Base-by-base conservation (phyloP, 2,329 filamentous ascomycete species). In the Pyricularia grisea region DNA sequence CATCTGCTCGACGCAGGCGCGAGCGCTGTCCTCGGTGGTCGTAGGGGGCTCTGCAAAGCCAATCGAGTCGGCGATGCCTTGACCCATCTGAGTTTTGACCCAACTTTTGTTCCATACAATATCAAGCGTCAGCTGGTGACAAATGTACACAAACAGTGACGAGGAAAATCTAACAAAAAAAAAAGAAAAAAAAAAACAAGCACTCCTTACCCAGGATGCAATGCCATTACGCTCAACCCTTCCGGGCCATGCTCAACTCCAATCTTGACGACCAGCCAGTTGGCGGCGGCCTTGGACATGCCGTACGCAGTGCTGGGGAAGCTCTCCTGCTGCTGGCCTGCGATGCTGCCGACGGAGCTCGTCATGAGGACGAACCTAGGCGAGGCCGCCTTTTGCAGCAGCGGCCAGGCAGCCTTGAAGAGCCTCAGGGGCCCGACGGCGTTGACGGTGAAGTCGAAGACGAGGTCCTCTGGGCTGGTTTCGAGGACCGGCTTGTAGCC, bases 281-380 rank as follows among this genome's bases (percentile, higher is more conserved):
- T 75, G 65, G 71, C 72, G 28, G 74, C 75, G 7, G 74, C 75
- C 70, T 77, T 77, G 69, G 73, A 74, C 73, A 76, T 73, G 23
- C 75, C 74, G 63, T 77, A 76, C 65, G 71, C 74, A 55, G 70
- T 67, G 36, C 71, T 70, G 0, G 73, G 74, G 30, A 75, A 66
- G 36, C n/a, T 69, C 72, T 75, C 73, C 31, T 64, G 31, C 27
- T 71, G 72, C 67, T 73, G 28, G 0, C 42, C 12, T 1, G 65
- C 73, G 27, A 76, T 75, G 66, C 74, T 75, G 31, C 74, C 75
- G 27, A 76, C 66, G 17, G 71, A 71, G 68, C 73, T 74, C 27
- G 71, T 72, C 6, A 77, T 69, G 3, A 74, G 58, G 60, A 76
- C 72, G 61, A 76, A 75, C 68, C 72, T 74, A 14, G 63, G 9